These are phyloP conservation scores for Obelidium mucronatum DNA, from an alignment of 192 early-diverging fungal species.

Conservation along the genomic window DNA sequence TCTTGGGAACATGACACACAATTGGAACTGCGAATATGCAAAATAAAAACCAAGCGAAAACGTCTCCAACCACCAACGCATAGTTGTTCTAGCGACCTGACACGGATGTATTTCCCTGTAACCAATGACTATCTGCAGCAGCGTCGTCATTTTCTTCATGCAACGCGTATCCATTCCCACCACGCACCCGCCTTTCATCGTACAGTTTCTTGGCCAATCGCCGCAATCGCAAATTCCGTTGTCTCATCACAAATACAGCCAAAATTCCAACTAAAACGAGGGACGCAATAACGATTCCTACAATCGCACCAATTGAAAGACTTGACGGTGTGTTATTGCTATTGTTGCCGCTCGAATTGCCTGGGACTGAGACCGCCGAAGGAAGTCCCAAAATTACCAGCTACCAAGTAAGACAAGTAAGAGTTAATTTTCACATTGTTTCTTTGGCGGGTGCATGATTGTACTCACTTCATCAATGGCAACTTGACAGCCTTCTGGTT, in stretches of 20 bases:
- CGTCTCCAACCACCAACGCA: neutral
- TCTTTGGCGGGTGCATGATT: neutral
- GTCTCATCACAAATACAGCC: neutral
- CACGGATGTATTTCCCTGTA: no score
- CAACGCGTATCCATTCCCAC: neutral
- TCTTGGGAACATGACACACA: no score
- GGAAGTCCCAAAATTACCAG: no score
- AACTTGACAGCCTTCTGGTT: conserved; percentile 12
- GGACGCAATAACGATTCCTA: neutral
- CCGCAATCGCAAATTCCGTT: neutral
- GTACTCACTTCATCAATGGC: conserved; percentile 4
- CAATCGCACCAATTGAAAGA: conserved; percentile 6
- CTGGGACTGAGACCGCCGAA: no score
- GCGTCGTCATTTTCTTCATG: neutral
- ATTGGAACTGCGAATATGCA: no score
- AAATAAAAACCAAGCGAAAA: neutral
- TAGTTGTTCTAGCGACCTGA: neutral
- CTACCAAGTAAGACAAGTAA: neutral
- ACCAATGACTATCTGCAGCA: no score
- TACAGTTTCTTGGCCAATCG: conserved; percentile 4
- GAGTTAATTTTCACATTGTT: neutral
- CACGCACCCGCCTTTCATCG: neutral
- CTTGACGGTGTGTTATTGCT: no score
- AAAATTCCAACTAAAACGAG: neutral
- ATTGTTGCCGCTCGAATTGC: no score